A percentile compares a stretch with the other conserved stretches of the same genome.
phyloP scores from a whole-genome alignment of 129 eudicot genomes.

The Centaurea solstitialis region DNA sequence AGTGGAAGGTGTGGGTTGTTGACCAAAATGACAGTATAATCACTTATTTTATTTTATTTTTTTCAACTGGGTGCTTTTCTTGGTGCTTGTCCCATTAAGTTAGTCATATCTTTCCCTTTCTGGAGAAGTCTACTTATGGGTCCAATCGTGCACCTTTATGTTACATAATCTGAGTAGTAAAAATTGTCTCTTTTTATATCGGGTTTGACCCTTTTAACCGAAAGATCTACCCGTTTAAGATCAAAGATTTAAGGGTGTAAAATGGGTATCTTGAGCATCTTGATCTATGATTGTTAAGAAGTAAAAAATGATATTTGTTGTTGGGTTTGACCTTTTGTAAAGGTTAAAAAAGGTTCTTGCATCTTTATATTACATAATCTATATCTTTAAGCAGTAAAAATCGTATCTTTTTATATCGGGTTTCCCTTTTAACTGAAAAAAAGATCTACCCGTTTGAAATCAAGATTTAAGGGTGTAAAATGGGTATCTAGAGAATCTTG shows the following conservation, averaged over 20 bases:
- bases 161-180: no score
- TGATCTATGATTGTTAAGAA: conserved; percentile 12
- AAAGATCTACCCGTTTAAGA: not conserved
- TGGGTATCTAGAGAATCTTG: conserved; percentile 21
- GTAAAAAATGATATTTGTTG: not conserved
- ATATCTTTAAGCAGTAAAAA: not conserved
- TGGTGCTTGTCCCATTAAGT: conserved; percentile 34
- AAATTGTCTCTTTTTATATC: not conserved
- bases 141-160: not conserved
- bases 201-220: not conserved
- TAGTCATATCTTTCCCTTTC: conserved; percentile 25
- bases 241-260: conserved; percentile 15
- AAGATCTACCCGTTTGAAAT: conserved; percentile 1
- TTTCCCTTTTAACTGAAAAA: not conserved
- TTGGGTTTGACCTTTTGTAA: not conserved
- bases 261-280: conserved; percentile 29
- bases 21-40: conserved; percentile 22
- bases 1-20: conserved; percentile 38
- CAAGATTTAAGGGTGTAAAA: conserved; percentile 14
- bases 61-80: conserved; percentile 24
- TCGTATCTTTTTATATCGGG: not conserved
- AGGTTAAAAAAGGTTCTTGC: not conserved
- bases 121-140: conserved; percentile 27
- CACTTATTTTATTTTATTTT: conserved; percentile 22
- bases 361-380: not conserved